A percentile compares a stretch with the other conserved stretches of the same genome.
Conservation (phyloP, 768 basidiomycete genomes). For the Neoboletus subvelutipes region DNA sequence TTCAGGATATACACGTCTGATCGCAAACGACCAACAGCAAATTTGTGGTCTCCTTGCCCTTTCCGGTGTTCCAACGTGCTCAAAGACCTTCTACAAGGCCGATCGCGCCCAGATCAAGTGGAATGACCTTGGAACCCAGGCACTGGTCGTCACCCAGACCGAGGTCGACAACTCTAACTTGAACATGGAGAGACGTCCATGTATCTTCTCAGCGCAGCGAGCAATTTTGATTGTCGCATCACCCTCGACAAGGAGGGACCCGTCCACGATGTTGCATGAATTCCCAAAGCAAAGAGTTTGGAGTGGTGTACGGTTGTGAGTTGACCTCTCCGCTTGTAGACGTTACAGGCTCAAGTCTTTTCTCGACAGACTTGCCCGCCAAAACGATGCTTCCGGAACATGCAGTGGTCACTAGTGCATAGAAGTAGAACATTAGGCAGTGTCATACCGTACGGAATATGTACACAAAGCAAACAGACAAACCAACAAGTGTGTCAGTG, state of each 20-base stretch:
- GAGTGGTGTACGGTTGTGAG: slow-evolving; percentile 95
- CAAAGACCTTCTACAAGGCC: too few relatives aligned
- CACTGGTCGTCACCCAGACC: too few relatives aligned
- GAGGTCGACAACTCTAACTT: too few relatives aligned
- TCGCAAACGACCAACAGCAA: too few relatives aligned
- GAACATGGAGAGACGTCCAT: too few relatives aligned
- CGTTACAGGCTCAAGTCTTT: not conserved
- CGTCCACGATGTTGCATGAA: slow-evolving; percentile 96
- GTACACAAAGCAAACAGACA: not conserved
- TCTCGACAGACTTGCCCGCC: slow-evolving; percentile 82
- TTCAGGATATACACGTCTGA: too few relatives aligned
- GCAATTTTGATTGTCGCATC: too few relatives aligned
- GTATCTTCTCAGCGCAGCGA: too few relatives aligned
- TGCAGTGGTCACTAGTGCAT: not conserved
- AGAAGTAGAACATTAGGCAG: not conserved
- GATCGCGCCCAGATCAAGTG: too few relatives aligned
- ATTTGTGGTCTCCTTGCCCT: too few relatives aligned
- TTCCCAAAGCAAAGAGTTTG: slow-evolving; percentile 96
- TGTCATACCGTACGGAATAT: not conserved
- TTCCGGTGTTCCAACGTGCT: too few relatives aligned
- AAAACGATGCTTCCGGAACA: slow-evolving; percentile 57
- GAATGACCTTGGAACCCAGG: too few relatives aligned
- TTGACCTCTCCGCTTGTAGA: slow-evolving; percentile 13
- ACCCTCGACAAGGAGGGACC: slow-evolving; percentile 93
- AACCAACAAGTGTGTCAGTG: not conserved